Evolutionary conservation across 441 rosid species (phyloP), one percentile per base, ranked within the genome.

Genomic region (Biscutella laevigata): DNA sequence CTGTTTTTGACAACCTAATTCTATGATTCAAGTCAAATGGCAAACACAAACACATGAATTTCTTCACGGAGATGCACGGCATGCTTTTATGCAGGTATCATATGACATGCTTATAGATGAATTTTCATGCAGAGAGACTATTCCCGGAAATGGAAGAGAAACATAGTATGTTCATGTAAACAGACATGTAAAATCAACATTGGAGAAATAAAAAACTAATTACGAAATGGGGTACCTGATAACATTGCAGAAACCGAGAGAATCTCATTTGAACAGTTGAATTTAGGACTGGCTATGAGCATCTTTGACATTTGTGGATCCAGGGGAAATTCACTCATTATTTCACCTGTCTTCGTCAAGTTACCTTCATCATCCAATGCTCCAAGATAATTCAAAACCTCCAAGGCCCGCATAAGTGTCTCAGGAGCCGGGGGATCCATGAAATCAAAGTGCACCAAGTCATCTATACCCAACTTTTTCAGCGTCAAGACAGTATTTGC

Each of bases 391-490:
- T 85, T 80, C 67, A 91, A 51, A 45, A 83, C 80, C 69, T 85
- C 95, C 29, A 91, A 64, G 4, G 98, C 98, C 11, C 98, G 81
- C 95, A 83, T 81, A 74, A 90, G 57, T 11, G 96, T 90, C 77
- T 90, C 96, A 1, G 96, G 96, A 26, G 96, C 98, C 48, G 98
- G 95, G 2, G 95, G 96, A 65, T 84, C 95, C 96, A 87, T 90
- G 58, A 90, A 87, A 74, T 87, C 98, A 71, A 90, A 90, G 61
- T 84, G 95, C 38, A 90, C 96, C 53, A 90, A 62, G 68, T 90
- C 88, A 64, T 90, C 88, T 43, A 87, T 83, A 14, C 96, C 95
- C 29, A 90, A 63, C 59, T 83, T 90, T 71, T 84, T 87, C 76
- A 90, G 70, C 1, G 85, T 83, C 25, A 87, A 76, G 20, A 90